These are phyloP conservation scores for Ilyonectria destructans DNA, from an alignment of 2,329 filamentous ascomycete species.

Conservation along the genomic window DNA sequence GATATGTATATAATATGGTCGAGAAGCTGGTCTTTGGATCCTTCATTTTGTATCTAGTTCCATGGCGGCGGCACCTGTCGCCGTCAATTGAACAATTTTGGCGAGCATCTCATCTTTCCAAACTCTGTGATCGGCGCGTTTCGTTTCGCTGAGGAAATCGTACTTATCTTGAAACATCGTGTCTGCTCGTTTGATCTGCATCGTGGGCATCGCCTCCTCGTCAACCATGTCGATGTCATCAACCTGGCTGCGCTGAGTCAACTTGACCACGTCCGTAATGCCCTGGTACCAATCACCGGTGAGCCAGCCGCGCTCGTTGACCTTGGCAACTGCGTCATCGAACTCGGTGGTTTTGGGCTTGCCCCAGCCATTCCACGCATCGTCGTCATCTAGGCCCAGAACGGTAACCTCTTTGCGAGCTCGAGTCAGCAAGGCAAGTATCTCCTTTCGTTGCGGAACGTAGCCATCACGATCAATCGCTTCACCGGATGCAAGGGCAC, in stretches of 20 bases:
- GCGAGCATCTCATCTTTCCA: slow-evolving; percentile 77
- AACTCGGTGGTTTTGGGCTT: slow-evolving; percentile 69
- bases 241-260: slow-evolving; percentile 52
- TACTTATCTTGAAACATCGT: slow-evolving; percentile 85
- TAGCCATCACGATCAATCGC: slow-evolving; percentile 63
- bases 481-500: slow-evolving; percentile 57
- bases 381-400: slow-evolving; percentile 61
- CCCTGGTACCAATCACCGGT: slow-evolving; percentile 75
- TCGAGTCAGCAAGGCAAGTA: slow-evolving; percentile 60
- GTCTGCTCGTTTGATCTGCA: slow-evolving; percentile 67
- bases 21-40: slow-evolving; percentile 46
- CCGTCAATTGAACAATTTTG: slow-evolving; percentile 66
- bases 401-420: slow-evolving; percentile 60
- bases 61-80: slow-evolving; percentile 50
- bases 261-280: slow-evolving; percentile 69
- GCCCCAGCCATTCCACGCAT: slow-evolving; percentile 70
- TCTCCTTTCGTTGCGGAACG: slow-evolving; percentile 61
- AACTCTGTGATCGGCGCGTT: slow-evolving; percentile 71
- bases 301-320: slow-evolving; percentile 73
- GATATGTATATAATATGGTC: slow-evolving; percentile 44
- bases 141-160: slow-evolving; percentile 79
- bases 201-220: slow-evolving; percentile 53
- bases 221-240: slow-evolving; percentile 57
- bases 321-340: slow-evolving; percentile 73
- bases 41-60: slow-evolving; percentile 54